phyloP scores from a whole-genome alignment of 345 rosid species.

The Salix udensis region DNA sequence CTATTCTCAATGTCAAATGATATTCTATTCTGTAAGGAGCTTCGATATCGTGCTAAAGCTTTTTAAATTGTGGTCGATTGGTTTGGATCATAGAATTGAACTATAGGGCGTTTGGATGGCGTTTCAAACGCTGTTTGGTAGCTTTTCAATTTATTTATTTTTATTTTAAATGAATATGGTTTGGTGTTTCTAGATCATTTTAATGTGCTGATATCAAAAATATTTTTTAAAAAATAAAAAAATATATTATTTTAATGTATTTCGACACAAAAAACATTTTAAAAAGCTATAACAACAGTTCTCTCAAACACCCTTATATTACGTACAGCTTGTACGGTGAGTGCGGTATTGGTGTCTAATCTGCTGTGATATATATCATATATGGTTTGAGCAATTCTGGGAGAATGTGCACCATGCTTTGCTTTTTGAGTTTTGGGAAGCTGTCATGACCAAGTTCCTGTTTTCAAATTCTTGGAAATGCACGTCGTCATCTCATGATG shows the following conservation, averaged over 20 bases:
- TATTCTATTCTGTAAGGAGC: background rate
- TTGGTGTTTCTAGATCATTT: too few species aligned
- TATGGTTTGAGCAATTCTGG: background rate
- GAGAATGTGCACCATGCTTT: background rate
- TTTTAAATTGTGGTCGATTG: background rate
- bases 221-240: too few species aligned
- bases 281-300: accelerated
- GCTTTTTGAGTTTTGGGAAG: background rate
- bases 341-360: background rate
- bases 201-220: too few species aligned
- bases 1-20: background rate
- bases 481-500: background rate
- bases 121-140: too few species aligned
- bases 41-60: background rate
- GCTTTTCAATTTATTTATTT: too few species aligned
- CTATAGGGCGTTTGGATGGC: too few species aligned
- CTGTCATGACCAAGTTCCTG: background rate
- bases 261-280: too few species aligned
- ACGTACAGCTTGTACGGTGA: background rate
- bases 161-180: too few species aligned
- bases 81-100: background rate
- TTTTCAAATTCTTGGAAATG: background rate
- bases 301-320: background rate
- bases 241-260: too few species aligned
- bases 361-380: background rate